Evolutionary conservation across 495 filamentous ascomycete genomes (phyloP).

Genomic region (Daldinia bambusicola): DNA sequence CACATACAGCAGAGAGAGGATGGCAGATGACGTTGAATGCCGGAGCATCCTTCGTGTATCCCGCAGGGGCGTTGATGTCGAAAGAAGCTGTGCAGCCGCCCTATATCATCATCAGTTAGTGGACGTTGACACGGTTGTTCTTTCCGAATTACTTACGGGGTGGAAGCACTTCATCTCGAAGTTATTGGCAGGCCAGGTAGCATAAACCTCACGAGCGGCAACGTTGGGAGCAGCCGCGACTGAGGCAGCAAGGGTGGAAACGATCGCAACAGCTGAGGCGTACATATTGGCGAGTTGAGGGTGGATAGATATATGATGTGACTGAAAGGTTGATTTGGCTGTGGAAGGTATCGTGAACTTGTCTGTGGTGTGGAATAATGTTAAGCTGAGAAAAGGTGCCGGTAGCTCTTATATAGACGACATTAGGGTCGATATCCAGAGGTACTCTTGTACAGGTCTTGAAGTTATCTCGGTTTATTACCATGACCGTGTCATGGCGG

Average conservation of each 20-base stretch:
- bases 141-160: slow-evolving; percentile 8
- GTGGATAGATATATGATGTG: not conserved
- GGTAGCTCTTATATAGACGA: not conserved
- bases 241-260: slow-evolving; percentile 28
- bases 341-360: not conserved
- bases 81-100: slow-evolving; percentile 20
- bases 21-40: slow-evolving; percentile 24
- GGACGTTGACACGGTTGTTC: not conserved
- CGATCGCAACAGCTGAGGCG: slow-evolving; percentile 23
- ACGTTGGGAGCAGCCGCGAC: slow-evolving; percentile 12
- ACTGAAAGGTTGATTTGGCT: not conserved
- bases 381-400: not conserved
- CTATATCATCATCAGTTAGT: slow-evolving; percentile 15
- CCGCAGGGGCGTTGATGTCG: slow-evolving; percentile 27
- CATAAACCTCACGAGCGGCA: slow-evolving; percentile 12
- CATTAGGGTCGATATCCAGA: not conserved
- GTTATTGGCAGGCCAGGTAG: slow-evolving; percentile 17
- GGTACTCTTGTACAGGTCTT: not conserved
- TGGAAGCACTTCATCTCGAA: slow-evolving; percentile 20
- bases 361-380: not conserved
- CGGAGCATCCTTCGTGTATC: slow-evolving; percentile 24
- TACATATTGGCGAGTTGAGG: slow-evolving; percentile 24
- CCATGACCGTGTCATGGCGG: not conserved
- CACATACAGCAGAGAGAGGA: slow-evolving; percentile 14
- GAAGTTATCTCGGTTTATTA: not conserved